Evolutionary conservation across 2,329 filamentous ascomycete genomes (phyloP).

Genomic region (Teratosphaeria pseudoeucalypti): DNA sequence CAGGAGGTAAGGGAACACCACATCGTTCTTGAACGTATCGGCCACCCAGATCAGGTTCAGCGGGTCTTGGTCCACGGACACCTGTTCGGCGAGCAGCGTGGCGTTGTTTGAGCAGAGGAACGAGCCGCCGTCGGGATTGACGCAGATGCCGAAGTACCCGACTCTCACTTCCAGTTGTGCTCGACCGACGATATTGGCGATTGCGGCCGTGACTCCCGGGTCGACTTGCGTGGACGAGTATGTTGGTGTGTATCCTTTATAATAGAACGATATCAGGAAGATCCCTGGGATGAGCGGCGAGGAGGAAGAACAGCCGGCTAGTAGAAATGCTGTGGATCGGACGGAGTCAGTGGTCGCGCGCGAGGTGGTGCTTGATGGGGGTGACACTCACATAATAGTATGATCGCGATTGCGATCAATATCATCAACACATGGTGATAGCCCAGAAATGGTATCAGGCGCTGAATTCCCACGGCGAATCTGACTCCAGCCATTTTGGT

Average conservation of each 20-base stretch:
- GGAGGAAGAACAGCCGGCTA: slow-evolving; percentile 93
- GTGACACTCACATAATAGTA: slow-evolving; percentile 70
- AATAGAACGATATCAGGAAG: slow-evolving; percentile 97
- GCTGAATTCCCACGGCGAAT: slow-evolving; percentile 43
- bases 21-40: slow-evolving; percentile 93
- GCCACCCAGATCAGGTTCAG: slow-evolving; percentile 96
- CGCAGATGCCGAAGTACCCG: slow-evolving; percentile 95
- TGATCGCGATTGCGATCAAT: slow-evolving; percentile 83
- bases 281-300: slow-evolving; percentile 91
- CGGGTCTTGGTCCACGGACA: slow-evolving; percentile 85
- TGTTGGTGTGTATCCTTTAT: slow-evolving; percentile 70
- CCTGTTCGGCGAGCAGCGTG: slow-evolving; percentile 78
- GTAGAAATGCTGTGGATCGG: slow-evolving; percentile 58
- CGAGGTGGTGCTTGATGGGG: not conserved
- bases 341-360: not conserved
- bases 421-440: slow-evolving; percentile 94
- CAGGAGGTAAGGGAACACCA: slow-evolving; percentile 96
- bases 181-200: slow-evolving; percentile 78
- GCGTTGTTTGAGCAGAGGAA: slow-evolving; percentile 98
- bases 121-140: slow-evolving; percentile 78
- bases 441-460: slow-evolving; percentile 51
- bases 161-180: slow-evolving; percentile 83
- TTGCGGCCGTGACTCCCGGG: slow-evolving; percentile 74
- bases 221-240: slow-evolving; percentile 84
- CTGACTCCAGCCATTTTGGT: slow-evolving; percentile 38